These are phyloP conservation scores for Amanita subjunquillea DNA, from an alignment of 768 basidiomycete species.

Conservation along the genomic window DNA sequence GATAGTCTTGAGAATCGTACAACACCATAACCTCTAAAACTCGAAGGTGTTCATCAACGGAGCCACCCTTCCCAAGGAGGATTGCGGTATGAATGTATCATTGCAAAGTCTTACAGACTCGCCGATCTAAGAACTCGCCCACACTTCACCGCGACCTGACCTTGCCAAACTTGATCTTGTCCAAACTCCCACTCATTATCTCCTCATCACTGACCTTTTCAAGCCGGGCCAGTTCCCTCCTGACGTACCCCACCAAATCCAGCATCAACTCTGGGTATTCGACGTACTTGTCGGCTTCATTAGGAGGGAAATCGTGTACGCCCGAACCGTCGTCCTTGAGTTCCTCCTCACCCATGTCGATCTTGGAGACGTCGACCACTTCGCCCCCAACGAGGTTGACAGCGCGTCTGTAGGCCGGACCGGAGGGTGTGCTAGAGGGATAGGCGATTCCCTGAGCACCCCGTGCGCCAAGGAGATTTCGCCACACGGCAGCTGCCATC, in stretches of 20 bases:
- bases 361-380: constrained; percentile 47
- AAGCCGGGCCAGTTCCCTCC: constrained; percentile 63
- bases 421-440: constrained; percentile 12
- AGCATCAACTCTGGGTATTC: constrained; percentile 70
- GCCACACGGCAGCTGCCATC: constrained; percentile 82
- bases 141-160: background rate
- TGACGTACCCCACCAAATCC: constrained; percentile 54
- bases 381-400: constrained; percentile 65
- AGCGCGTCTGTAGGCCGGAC: constrained; percentile 39
- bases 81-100: too few species aligned
- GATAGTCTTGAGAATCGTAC: too few species aligned
- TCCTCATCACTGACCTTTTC: constrained; percentile 40
- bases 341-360: constrained; percentile 51
- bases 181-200: constrained; percentile 27
- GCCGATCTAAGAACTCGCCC: background rate
- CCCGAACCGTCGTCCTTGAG: constrained; percentile 56
- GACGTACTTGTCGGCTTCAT: constrained; percentile 58
- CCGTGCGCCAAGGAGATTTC: constrained; percentile 80
- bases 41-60: too few species aligned
- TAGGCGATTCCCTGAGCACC: constrained; percentile 65
- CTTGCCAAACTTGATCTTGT: constrained; percentile 28
- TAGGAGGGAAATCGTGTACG: constrained; percentile 56
- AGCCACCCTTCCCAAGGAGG: too few species aligned
- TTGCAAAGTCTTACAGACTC: too few species aligned
- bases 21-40: too few species aligned